phyloP scores from a whole-genome alignment of 169 alveolate genomes.

The Plasmodium gonderi region DNA sequence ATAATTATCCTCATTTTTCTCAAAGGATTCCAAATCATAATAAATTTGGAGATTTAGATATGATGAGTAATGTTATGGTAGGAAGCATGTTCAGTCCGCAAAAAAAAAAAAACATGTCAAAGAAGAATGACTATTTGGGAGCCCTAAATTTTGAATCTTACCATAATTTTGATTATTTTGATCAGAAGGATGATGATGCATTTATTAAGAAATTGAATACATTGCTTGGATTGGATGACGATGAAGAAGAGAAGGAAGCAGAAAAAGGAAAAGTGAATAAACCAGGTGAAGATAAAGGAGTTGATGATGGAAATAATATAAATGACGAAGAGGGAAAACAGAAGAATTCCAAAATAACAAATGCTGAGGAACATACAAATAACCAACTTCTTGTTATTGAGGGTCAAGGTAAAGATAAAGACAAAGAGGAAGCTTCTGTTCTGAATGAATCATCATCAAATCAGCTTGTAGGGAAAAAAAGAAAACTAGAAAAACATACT shows the following conservation, averaged over 20 bases:
- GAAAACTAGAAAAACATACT: constrained; percentile 63
- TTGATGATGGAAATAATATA: not conserved
- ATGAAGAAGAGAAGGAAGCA: constrained; percentile 5
- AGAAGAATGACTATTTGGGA: constrained; percentile 34
- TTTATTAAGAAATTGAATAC: constrained; percentile 59
- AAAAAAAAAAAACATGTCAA: constrained; percentile 29
- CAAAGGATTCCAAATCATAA: constrained; percentile 12
- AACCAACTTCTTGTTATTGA: not conserved
- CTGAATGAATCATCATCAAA: not conserved
- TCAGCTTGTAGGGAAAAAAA: constrained; percentile 20
- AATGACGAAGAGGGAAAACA: not conserved
- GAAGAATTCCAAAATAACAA: not conserved
- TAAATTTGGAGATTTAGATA: constrained; percentile 52
- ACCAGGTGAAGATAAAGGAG: not conserved
- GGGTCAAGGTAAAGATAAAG: not conserved
- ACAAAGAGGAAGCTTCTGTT: not conserved
- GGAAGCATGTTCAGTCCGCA: constrained; percentile 68
- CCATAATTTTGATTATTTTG: constrained; percentile 74
- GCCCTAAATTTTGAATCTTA: constrained; percentile 59
- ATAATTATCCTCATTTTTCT: constrained; percentile 6
- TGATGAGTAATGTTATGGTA: constrained; percentile 44
- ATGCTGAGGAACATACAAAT: not conserved
- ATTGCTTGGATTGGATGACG: constrained; percentile 63
- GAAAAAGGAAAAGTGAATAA: not conserved
- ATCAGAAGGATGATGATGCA: constrained; percentile 73